A percentile compares a stretch with the other conserved stretches of the same genome.
phyloP scores from a whole-genome alignment of 306 rosid species.

The Astragalus glycyphyllos region DNA sequence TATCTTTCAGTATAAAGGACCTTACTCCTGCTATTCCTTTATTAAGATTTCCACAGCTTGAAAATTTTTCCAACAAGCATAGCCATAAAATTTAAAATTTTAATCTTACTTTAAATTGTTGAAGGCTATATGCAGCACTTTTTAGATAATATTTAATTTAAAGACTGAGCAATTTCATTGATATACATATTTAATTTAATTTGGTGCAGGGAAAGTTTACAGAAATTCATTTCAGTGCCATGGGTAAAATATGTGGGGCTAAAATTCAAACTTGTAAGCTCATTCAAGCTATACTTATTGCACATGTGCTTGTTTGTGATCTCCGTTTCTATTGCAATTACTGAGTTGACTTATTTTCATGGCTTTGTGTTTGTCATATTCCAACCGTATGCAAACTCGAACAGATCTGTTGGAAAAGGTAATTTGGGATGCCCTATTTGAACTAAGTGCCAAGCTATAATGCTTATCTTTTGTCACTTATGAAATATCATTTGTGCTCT shows the following conservation, averaged over 20 bases:
- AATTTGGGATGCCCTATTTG: slow-evolving; percentile 45
- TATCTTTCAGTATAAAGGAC: slow-evolving; percentile 6
- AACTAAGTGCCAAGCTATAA: slow-evolving; percentile 33
- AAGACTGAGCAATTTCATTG: slow-evolving; percentile 38
- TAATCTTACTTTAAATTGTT: slow-evolving; percentile 18
- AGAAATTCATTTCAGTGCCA: slow-evolving; percentile 71
- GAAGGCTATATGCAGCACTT: slow-evolving; percentile 37
- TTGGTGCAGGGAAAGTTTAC: slow-evolving; percentile 84
- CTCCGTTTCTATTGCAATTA: slow-evolving; percentile 40
- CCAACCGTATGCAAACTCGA: slow-evolving; percentile 41
- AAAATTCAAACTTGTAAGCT: slow-evolving; percentile 85
- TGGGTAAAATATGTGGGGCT: slow-evolving; percentile 80
- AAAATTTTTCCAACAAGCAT: slow-evolving; percentile 25
- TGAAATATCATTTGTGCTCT: slow-evolving; percentile 47
- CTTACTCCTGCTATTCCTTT: slow-evolving; percentile 33
- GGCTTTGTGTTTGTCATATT: slow-evolving; percentile 46
- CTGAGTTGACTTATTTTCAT: slow-evolving; percentile 54
- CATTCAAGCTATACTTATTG: slow-evolving; percentile 34
- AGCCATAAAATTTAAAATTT: slow-evolving; percentile 14
- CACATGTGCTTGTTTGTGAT: slow-evolving; percentile 30
- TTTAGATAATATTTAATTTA: slow-evolving; percentile 14
- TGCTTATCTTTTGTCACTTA: slow-evolving; percentile 39
- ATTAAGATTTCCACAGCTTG: slow-evolving; percentile 22
- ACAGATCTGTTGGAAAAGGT: slow-evolving; percentile 91
- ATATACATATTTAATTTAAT: slow-evolving; percentile 41